phyloP scores from a whole-genome alignment of 164 flowering plant genomes.

The Tetracentron sinense region DNA sequence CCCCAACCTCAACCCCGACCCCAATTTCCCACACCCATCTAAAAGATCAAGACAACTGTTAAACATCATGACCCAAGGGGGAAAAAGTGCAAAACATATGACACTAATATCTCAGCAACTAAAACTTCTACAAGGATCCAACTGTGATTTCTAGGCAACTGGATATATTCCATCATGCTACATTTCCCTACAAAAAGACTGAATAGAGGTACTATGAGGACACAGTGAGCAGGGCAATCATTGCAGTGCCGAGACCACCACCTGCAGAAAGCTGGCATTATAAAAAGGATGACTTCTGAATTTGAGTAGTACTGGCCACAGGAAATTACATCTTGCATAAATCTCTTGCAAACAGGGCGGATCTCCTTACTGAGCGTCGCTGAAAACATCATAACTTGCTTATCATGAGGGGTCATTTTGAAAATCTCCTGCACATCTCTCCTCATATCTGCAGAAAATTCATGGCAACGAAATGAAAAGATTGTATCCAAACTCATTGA shows the following conservation, averaged over 20 bases:
- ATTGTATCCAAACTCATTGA: background rate
- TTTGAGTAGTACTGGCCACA: constrained; percentile 53
- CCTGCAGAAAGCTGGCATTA: constrained; percentile 31
- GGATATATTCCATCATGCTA: background rate
- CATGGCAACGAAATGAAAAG: background rate
- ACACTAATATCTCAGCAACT: background rate
- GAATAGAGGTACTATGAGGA: constrained; percentile 1
- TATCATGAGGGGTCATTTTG: constrained; percentile 98
- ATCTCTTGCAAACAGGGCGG: constrained; percentile 98
- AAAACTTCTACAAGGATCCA: too few species aligned
- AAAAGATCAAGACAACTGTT: too few species aligned
- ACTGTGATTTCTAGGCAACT: too few species aligned
- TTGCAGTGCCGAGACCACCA: constrained; percentile 16
- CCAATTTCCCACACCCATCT: background rate
- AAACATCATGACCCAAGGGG: background rate
- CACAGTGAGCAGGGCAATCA: constrained; percentile 1
- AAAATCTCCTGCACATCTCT: constrained; percentile 97
- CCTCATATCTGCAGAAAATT: constrained; percentile 72
- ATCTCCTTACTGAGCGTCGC: too few species aligned
- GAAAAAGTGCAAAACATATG: background rate
- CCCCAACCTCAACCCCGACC: too few species aligned
- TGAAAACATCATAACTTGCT: constrained; percentile 99
- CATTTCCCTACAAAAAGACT: background rate
- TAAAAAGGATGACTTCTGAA: constrained; percentile 42
- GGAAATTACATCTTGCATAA: constrained; percentile 99